Evolutionary conservation across 2,329 filamentous ascomycete genomes (phyloP), one percentile per base, ranked within the genome.

Genomic region (Sporothrix euskadiensis): DNA sequence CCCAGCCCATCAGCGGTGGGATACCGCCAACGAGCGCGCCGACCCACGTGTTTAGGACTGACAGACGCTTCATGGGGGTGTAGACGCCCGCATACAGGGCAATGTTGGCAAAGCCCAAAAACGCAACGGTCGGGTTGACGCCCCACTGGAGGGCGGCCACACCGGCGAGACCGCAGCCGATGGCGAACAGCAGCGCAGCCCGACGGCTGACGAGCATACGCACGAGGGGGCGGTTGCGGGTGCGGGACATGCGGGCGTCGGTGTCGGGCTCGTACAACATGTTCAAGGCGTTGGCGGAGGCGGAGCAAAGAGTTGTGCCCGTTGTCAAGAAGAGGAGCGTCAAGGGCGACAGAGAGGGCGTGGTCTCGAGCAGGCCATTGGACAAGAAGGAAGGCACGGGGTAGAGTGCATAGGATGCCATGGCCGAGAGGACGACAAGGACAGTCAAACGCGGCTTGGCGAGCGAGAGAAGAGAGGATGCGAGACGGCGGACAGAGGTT

Each of bases 1-100:
- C 93, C 96, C 96, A 99, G 76, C 96, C 96, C 96, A 99, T 99
- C 44, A 99, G 83, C 0, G 96, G 96, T 0, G 96, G 95, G 73
- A 99, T 97, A 0, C 92, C 94, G 75, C 96, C 96, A 0, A 99
- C 93, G 0, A 99, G 82, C 3, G 94, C 96, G 19, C 96, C 96
- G 19, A 97, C 88, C 96, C 96, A 99, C 0, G 96, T 99, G 80
- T 99, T 99, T 74, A 94, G 83, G 10, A 91, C 92, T 3, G 91
- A 92, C 14, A 98, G 84, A 7, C 94, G 90, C 83, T 99, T 99
- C 79, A 98, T 84, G 0, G 95, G 94, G 0, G 96, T 99, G 82
- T 99, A 99, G 0, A 94, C 85, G 73, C 93, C 95, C 0, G 94
- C 96, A 78, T 99, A 99, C 1, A 99, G 86, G 6, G 89, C 85